Evolutionary conservation across 441 rosid genomes (phyloP).

Genomic region (Viola pubescens): DNA sequence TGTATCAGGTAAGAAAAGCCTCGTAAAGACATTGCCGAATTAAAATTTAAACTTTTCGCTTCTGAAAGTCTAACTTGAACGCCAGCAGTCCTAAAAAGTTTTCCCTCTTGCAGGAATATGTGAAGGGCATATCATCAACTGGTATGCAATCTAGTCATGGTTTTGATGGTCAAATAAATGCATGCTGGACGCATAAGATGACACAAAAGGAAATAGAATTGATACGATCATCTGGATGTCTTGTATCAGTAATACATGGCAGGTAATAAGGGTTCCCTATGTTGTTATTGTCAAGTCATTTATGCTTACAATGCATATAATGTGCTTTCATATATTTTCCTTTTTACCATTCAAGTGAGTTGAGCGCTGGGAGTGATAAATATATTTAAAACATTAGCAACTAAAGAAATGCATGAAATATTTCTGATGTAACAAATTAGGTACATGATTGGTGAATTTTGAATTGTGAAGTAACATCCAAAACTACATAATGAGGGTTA

Average conservation of each 20-base stretch:
- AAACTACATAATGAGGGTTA: too few species aligned
- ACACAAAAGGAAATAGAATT: constrained; percentile 48
- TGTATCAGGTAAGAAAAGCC: constrained; percentile 56
- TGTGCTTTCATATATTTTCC: not conserved
- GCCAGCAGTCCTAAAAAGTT: constrained; percentile 2
- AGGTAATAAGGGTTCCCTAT: constrained; percentile 39
- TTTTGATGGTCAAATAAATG: constrained; percentile 86
- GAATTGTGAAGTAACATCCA: too few species aligned
- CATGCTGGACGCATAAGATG: constrained; percentile 91
- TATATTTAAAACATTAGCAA: too few species aligned
- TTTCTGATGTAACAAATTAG: too few species aligned
- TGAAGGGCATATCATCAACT: constrained; percentile 68
- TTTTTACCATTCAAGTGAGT: too few species aligned
- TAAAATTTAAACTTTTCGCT: not conserved
- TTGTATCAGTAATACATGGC: constrained; percentile 89
- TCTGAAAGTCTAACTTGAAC: not conserved
- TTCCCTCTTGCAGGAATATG: constrained; percentile 60
- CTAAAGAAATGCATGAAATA: too few species aligned
- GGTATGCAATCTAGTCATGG: constrained; percentile 89
- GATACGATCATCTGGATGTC: constrained; percentile 68
- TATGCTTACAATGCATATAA: constrained; percentile 1
- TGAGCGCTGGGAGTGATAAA: too few species aligned
- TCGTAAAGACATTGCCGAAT: constrained; percentile 4
- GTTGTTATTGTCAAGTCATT: not conserved
- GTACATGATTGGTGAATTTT: too few species aligned